Evolutionary conservation across 2,329 filamentous ascomycete species (phyloP).

Genomic region (Paecilomyces sp.): DNA sequence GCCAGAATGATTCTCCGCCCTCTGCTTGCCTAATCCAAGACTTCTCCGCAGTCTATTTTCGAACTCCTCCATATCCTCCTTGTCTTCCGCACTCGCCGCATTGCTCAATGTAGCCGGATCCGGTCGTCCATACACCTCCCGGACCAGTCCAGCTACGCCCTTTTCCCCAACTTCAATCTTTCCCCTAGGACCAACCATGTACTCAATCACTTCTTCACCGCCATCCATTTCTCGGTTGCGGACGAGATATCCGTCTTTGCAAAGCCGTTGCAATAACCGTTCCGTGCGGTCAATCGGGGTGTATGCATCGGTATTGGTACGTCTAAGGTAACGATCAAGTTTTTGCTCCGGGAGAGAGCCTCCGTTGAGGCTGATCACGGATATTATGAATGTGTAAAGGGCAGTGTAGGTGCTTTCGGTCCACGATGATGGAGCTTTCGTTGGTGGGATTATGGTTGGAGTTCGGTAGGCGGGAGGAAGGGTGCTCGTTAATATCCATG

Average conservation of each 20-base stretch:
- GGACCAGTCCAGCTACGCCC: constrained; percentile 65
- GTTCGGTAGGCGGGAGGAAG: constrained; percentile 62
- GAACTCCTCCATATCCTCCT: constrained; percentile 47
- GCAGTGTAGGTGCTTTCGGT: constrained; percentile 74
- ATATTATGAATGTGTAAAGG: constrained; percentile 72
- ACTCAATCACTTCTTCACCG: constrained; percentile 72
- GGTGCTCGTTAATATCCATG: constrained; percentile 70
- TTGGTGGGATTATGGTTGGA: constrained; percentile 61
- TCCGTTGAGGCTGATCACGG: constrained; percentile 64
- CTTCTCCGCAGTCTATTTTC: constrained; percentile 55
- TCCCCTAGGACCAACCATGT: constrained; percentile 75
- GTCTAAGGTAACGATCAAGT: constrained; percentile 65
- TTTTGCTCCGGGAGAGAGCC: constrained; percentile 74
- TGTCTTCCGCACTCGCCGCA: constrained; percentile 6
- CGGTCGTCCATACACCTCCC: constrained; percentile 44
- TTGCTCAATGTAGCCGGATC: constrained; percentile 11
- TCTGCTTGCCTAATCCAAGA: constrained; percentile 44
- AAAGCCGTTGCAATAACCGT: constrained; percentile 64
- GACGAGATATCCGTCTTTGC: constrained; percentile 76
- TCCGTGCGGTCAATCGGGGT: constrained; percentile 72
- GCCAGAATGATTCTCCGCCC: background rate
- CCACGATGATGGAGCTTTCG: constrained; percentile 56
- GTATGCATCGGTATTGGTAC: constrained; percentile 68
- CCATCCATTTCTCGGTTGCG: constrained; percentile 61
- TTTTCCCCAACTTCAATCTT: constrained; percentile 77